Evolutionary conservation across 345 rosid genomes (phyloP), one percentile per base, ranked within the genome.

Genomic region (Durio zibethinus): DNA sequence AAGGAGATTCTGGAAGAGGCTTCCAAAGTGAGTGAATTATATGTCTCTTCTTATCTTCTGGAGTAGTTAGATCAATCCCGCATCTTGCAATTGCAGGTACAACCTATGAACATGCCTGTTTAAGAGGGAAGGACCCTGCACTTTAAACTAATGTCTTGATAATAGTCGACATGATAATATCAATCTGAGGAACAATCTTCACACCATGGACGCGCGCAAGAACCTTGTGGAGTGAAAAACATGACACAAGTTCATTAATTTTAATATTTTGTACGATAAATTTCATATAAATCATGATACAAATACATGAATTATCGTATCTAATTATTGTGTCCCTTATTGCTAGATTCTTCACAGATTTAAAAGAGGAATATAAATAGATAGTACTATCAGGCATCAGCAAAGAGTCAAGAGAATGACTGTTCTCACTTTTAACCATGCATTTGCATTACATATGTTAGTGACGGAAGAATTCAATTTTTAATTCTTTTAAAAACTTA

Each of bases 101-200:
- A 60, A 96, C 99, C 82, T 90, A 93, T 9, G 99, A 91, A 82
- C 99, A 96, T 0, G 99, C 99, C 75, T 96, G 98, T 75, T 93
- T 98, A 76, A 96, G 97, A 72, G 97, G 94, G 82, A 96, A 90
- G 50, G 97, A 96, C 23, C 94, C 98, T 5, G 97, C 95, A 81
- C 95, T 96, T 12, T 97, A 92, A 70, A 95, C 90, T 48, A 96
- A 80, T 7, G 98, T 96, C 81, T 91, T 94, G 82, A 94, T 85
- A 27, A 96, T 82, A 12, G 97, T 92, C 11, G 84, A 75, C 99
- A 96, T 90, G 84, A 96, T 94, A 81, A 88, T 88, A 67, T 90
- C 95, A 61, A 94, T 92, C 82, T 94, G 97, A 56, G 98, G 90
- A 74, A 94, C 97, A 73, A 96, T 93, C 83, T 92, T 96, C 59